Evolutionary conservation across 169 alveolate species (phyloP).

Genomic region (Babesia caballi): DNA sequence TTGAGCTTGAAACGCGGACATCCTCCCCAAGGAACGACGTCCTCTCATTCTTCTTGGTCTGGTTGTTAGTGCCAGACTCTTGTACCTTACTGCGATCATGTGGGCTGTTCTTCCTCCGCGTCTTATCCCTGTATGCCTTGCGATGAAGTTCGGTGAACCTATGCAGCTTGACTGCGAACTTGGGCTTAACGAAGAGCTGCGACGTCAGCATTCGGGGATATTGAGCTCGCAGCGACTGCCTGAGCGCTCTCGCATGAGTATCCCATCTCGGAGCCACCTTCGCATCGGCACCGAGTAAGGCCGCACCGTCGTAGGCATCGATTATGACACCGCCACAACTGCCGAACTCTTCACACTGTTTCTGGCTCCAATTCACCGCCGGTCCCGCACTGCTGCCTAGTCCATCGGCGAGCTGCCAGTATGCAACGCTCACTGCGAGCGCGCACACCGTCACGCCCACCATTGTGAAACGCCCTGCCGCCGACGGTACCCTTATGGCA

Average conservation of each 20-base stretch:
- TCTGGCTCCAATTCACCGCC: not conserved
- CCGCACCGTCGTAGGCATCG: conserved; percentile 18
- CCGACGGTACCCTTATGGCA: too few species aligned
- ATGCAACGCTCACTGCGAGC: not conserved
- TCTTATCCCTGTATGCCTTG: not conserved
- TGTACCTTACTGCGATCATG: not conserved
- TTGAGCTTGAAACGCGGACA: too few species aligned
- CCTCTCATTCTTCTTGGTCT: not conserved
- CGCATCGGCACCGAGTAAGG: not conserved
- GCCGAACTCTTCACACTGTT: not conserved
- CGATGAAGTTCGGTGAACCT: conserved; percentile 18
- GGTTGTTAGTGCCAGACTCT: not conserved
- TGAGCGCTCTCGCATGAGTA: not conserved
- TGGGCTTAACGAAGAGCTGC: conserved; percentile 52
- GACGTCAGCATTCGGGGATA: conserved; percentile 66
- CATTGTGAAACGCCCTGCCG: too few species aligned
- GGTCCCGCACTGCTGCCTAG: not conserved
- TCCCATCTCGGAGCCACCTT: conserved; percentile 8
- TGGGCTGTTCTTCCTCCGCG: not conserved
- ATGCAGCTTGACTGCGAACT: conserved; percentile 21
- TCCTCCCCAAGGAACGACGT: not conserved
- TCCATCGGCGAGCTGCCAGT: not conserved
- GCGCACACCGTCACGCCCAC: not conserved
- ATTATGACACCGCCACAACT: not conserved
- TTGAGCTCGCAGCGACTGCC: not conserved